Conservation (phyloP, 208 protist species). For the Trypanosomatidae sp. region DNA sequence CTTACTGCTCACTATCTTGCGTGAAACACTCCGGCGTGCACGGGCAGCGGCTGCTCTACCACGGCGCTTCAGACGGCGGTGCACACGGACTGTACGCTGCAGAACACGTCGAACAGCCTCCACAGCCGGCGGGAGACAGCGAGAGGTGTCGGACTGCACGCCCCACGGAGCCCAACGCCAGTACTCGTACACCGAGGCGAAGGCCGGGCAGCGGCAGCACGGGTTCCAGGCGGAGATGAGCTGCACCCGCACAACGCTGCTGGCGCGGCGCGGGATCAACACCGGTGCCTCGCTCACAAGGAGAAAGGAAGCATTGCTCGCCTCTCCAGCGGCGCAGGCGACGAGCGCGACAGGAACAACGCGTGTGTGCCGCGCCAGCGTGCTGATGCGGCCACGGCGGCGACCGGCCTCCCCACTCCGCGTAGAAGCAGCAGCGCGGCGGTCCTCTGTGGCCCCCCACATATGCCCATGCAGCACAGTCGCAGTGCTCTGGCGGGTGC, state of each 20-base stretch:
- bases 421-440: neutral
- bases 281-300: slow-evolving; percentile 36
- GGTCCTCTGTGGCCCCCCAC: slow-evolving; percentile 32
- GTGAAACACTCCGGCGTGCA: no score
- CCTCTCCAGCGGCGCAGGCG: neutral
- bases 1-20: no score
- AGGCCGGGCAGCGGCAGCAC: slow-evolving; percentile 10
- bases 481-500: neutral
- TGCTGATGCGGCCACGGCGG: slow-evolving; percentile 5
- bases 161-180: slow-evolving; percentile 31
- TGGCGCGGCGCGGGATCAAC: slow-evolving; percentile 21
- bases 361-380: slow-evolving; percentile 11
- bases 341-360: slow-evolving; percentile 28
- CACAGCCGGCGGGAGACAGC: neutral
- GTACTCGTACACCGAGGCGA: slow-evolving; percentile 52
- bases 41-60: no score
- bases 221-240: slow-evolving; percentile 68
- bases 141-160: no score
- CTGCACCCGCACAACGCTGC: slow-evolving; percentile 7
- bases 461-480: slow-evolving; percentile 58
- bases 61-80: no score
- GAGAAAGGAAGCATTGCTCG: neutral
- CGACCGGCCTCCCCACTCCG: neutral
- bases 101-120: slow-evolving; percentile 6
- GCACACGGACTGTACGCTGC: no score